These are phyloP conservation scores for Tolypocladium tundrense DNA, from an alignment of 2,329 filamentous ascomycete genomes.

Conservation along the genomic window DNA sequence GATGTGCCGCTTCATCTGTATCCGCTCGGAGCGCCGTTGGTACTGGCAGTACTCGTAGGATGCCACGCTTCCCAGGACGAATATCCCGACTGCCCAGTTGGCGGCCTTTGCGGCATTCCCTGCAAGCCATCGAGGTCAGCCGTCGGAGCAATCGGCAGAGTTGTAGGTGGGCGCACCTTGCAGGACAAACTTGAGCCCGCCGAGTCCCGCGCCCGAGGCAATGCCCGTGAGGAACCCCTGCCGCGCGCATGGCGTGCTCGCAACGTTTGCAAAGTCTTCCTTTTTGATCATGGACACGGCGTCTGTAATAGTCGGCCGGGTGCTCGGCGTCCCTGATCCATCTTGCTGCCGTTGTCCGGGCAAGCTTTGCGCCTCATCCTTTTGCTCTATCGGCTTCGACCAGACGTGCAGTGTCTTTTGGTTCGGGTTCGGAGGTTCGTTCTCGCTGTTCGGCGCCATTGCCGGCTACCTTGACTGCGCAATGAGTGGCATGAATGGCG, in stretches of 20 bases:
- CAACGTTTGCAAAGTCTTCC: conserved; percentile 61
- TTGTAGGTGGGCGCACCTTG: conserved; percentile 48
- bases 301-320: conserved; percentile 37
- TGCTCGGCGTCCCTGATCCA: conserved; percentile 9
- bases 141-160: not conserved
- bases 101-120: conserved; percentile 41
- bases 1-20: conserved; percentile 75
- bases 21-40: conserved; percentile 61
- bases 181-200: conserved; percentile 62
- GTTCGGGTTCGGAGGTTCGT: conserved; percentile 12
- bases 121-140: conserved; percentile 4
- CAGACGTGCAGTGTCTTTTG: conserved; percentile 26
- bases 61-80: conserved; percentile 56
- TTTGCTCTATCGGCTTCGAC: conserved; percentile 22
- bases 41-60: conserved; percentile 82
- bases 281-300: conserved; percentile 57
- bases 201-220: conserved; percentile 63
- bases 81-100: conserved; percentile 79
- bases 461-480: conserved; percentile 18
- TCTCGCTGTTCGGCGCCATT: conserved; percentile 21
- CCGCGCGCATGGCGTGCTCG: conserved; percentile 74
- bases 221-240: conserved; percentile 80
- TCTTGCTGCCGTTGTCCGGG: conserved; percentile 4
- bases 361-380: conserved; percentile 8
- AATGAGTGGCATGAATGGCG: conserved; percentile 4